These are phyloP conservation scores for Pichia heedii DNA, from an alignment of 805 yeast species.

Conservation along the genomic window DNA sequence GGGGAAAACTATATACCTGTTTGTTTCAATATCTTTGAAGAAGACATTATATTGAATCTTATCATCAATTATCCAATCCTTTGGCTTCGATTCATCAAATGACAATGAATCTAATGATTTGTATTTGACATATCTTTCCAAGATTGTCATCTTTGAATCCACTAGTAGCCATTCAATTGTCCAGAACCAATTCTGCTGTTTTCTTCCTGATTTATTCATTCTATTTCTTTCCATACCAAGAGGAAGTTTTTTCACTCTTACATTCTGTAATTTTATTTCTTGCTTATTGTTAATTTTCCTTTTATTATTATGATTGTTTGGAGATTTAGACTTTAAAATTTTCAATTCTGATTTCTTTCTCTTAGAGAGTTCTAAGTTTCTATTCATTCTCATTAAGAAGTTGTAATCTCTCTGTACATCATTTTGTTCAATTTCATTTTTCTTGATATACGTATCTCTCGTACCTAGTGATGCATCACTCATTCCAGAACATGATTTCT, in stretches of 20 bases:
- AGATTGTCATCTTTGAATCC: conserved; percentile 11
- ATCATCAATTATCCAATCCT: conserved; percentile 7
- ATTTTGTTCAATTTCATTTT: conserved; percentile 34
- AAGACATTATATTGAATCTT: conserved; percentile 15
- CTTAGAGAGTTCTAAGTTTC: conserved; percentile 15
- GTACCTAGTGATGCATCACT: conserved; percentile 37
- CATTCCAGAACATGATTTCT: conserved; percentile 55
- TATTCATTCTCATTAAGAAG: conserved; percentile 47
- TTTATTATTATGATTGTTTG: conserved; percentile 30
- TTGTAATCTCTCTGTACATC: conserved; percentile 79
- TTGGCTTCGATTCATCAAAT: conserved; percentile 35
- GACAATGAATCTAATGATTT: conserved; percentile 31
- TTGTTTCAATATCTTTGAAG: conserved; percentile 27
- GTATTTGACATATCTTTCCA: conserved; percentile 26
- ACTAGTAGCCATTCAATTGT: conserved; percentile 64
- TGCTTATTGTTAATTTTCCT: conserved; percentile 9
- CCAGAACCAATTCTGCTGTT: conserved; percentile 61
- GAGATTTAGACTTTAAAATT: conserved; percentile 31
- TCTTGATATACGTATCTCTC: conserved; percentile 42
- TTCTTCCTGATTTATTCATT: conserved; percentile 45
- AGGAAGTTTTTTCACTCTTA: conserved; percentile 53
- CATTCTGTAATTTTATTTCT: conserved; percentile 39
- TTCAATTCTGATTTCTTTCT: conserved; percentile 1
- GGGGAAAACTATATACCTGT: not conserved
- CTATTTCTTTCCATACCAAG: conserved; percentile 63